These are phyloP conservation scores for Metroxylon sagu DNA, from an alignment of 176 grass and related monocot species.

Conservation along the genomic window DNA sequence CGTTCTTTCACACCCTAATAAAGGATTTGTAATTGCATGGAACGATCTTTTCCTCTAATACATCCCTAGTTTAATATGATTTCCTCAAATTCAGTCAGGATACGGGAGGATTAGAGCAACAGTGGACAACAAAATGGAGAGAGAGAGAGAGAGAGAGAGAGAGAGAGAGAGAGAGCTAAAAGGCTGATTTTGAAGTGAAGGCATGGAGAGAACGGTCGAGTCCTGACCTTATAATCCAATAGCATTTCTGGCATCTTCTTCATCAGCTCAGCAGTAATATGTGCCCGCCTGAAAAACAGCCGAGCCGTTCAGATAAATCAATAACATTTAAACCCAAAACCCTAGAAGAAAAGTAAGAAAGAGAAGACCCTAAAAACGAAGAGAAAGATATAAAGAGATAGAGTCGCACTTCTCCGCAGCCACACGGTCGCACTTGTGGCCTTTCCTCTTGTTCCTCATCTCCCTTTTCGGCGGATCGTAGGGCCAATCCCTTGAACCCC, in stretches of 20 bases:
- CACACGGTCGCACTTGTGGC: conserved; percentile 41
- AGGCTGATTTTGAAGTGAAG: too few relatives aligned
- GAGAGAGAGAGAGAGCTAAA: too few relatives aligned
- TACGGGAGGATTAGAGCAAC: background rate
- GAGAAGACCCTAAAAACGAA: background rate
- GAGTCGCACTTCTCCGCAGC: conserved; percentile 34
- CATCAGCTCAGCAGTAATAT: conserved; percentile 52
- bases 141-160: too few relatives aligned
- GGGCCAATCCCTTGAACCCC: conserved; percentile 30
- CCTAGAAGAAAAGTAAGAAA: background rate
- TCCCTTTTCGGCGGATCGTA: conserved; percentile 36
- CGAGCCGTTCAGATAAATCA: background rate
- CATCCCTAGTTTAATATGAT: too few relatives aligned
- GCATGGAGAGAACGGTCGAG: background rate
- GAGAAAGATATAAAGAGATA: too few relatives aligned
- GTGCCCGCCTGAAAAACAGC: conserved; percentile 25
- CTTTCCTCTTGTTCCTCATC: conserved; percentile 44
- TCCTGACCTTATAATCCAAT: conserved; percentile 64
- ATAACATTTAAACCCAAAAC: background rate
- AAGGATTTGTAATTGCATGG: too few relatives aligned
- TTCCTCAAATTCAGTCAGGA: too few relatives aligned
- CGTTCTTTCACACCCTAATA: too few relatives aligned
- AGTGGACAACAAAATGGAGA: too few relatives aligned
- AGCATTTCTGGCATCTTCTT: conserved; percentile 71
- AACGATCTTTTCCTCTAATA: too few relatives aligned